Evolutionary conservation across 805 yeast genomes (phyloP).

Genomic region (Grigorovia transvaalensis): DNA sequence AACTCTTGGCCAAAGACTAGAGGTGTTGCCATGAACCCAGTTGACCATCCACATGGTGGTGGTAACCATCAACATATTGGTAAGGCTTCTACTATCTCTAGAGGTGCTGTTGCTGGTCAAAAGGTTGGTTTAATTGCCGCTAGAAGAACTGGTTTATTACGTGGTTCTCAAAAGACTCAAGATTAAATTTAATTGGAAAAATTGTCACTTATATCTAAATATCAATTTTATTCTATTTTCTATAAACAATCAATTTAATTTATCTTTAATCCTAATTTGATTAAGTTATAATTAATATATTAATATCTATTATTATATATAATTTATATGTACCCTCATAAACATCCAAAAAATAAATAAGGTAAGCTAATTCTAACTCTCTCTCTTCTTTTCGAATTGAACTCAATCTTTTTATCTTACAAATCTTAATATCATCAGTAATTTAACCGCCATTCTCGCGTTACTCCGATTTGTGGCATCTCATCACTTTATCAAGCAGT

Average conservation of each 20-base stretch:
- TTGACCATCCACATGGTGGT: slow-evolving; percentile 99
- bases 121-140: slow-evolving; percentile 99
- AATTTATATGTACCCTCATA: slow-evolving; percentile 1
- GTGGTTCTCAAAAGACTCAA: slow-evolving; percentile 96
- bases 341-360: slow-evolving; percentile 4
- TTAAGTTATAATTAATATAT: background rate
- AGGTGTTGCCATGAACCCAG: slow-evolving; percentile 99
- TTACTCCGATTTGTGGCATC: too few relatives aligned
- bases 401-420: too few relatives aligned
- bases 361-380: background rate
- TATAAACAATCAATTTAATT: slow-evolving; percentile 1
- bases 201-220: background rate
- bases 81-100: slow-evolving; percentile 98
- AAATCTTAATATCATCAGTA: too few relatives aligned
- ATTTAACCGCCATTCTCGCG: too few relatives aligned
- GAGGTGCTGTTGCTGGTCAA: slow-evolving; percentile 99
- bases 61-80: slow-evolving; percentile 99
- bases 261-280: slow-evolving; percentile 1
- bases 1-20: slow-evolving; percentile 99
- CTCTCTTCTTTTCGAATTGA: background rate
- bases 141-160: slow-evolving; percentile 99
- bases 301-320: background rate
- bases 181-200: slow-evolving; percentile 37
- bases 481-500: too few relatives aligned
- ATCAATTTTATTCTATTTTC: slow-evolving; percentile 7